Conservation (phyloP, 2,329 filamentous ascomycete species). For the Chalara sp. region DNA sequence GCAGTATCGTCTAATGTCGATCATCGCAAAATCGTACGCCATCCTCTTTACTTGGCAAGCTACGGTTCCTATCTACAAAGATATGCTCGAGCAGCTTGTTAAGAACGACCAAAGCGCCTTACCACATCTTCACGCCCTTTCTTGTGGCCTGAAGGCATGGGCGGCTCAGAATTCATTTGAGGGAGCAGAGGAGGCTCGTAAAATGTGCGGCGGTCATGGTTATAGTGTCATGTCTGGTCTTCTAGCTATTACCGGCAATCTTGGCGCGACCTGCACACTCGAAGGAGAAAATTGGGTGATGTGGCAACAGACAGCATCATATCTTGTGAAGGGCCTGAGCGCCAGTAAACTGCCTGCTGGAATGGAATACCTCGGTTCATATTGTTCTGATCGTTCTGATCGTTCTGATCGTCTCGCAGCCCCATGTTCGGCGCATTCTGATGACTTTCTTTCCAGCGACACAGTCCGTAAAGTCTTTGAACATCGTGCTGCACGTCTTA, state of each 20-base stretch:
- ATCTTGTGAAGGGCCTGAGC: constrained; percentile 11
- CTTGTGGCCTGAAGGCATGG: constrained; percentile 26
- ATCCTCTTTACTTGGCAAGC: no score
- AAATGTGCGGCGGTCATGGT: constrained; percentile 32
- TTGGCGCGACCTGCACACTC: constrained; percentile 24
- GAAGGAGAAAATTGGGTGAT: constrained; percentile 37
- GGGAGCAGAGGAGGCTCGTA: constrained; percentile 30
- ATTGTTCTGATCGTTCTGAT: background rate
- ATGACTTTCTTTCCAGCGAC: no score
- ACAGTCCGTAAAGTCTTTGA: no score
- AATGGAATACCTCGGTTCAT: constrained; percentile 6
- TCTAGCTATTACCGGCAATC: constrained; percentile 23
- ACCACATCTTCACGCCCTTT: constrained; percentile 10
- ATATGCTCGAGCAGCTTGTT: no score
- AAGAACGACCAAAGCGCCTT: no score
- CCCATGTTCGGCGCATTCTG: no score
- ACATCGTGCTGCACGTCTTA: no score
- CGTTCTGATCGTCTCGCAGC: no score
- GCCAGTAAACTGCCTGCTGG: constrained; percentile 2
- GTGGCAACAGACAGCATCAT: constrained; percentile 30
- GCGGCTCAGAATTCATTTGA: constrained; percentile 18
- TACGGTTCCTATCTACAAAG: no score
- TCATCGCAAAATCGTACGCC: no score
- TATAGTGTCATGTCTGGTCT: constrained; percentile 29
- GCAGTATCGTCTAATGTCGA: no score